Evolutionary conservation across 2,329 filamentous ascomycete genomes (phyloP).

Genomic region (Exophiala sideris): DNA sequence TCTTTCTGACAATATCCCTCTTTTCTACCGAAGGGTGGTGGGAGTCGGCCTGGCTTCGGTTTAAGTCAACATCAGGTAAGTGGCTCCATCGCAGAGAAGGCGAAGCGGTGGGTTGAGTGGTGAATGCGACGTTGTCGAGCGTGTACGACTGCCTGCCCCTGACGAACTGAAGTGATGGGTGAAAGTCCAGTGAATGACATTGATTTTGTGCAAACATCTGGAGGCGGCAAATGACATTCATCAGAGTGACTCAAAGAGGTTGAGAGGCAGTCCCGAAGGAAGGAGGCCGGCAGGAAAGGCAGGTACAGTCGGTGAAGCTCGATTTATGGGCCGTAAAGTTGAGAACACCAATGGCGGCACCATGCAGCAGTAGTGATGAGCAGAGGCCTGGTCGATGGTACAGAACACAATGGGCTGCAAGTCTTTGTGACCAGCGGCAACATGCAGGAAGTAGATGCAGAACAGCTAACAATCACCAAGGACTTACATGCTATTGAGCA

Average conservation of each 20-base stretch:
- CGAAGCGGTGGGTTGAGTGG: not conserved
- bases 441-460: not conserved
- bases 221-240: not conserved
- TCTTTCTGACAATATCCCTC: not conserved
- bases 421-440: not conserved
- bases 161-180: not conserved
- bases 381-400: not conserved
- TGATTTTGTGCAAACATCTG: constrained; percentile 7
- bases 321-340: not conserved
- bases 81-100: not conserved
- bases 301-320: not conserved
- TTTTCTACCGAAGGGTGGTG: not conserved
- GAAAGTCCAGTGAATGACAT: constrained; percentile 17
- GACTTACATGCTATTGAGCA: not conserved
- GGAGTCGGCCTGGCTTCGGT: too few species aligned
- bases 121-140: too few species aligned
- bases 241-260: not conserved
- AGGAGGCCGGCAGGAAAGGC: not conserved
- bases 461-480: not conserved
- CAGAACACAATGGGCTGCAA: not conserved
- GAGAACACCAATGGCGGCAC: not conserved
- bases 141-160: not conserved
- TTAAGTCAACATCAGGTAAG: too few species aligned
- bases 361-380: too few species aligned
- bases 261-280: not conserved